Percentiles rank a stretch among this genome's conserved stretches.
These are phyloP conservation scores for Blastobotrys peoriensis DNA, from an alignment of 805 yeast genomes.

Conservation along the genomic window DNA sequence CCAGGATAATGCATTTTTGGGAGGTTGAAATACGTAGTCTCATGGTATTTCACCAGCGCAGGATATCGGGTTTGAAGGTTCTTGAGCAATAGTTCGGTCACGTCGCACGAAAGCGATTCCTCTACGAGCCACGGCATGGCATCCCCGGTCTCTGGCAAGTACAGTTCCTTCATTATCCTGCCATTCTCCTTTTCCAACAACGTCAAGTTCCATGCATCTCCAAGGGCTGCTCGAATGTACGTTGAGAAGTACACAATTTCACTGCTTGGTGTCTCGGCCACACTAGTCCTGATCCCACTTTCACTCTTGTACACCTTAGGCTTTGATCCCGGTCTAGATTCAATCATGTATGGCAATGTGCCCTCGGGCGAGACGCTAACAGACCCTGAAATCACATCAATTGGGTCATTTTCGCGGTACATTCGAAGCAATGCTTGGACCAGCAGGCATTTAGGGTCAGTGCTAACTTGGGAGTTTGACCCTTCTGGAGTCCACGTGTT, in stretches of 20 bases:
- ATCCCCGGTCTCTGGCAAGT: slow-evolving; percentile 8
- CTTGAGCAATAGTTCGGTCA: slow-evolving; percentile 4
- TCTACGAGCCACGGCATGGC: slow-evolving; percentile 7
- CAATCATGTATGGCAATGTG: slow-evolving; percentile 16
- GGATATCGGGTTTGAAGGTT: slow-evolving; percentile 15
- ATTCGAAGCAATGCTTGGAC: slow-evolving; percentile 17
- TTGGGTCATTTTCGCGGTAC: slow-evolving; percentile 2
- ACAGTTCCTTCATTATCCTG: slow-evolving; percentile 7
- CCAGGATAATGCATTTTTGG: neutral
- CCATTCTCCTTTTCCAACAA: slow-evolving; percentile 10
- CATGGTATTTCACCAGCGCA: slow-evolving; percentile 4
- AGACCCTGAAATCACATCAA: slow-evolving; percentile 2
- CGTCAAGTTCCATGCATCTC: slow-evolving; percentile 18
- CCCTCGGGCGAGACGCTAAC: slow-evolving; percentile 12
- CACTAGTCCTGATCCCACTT: neutral
- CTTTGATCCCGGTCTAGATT: neutral
- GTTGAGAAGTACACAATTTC: slow-evolving; percentile 5
- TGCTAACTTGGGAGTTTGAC: slow-evolving; percentile 16
- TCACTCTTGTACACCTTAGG: slow-evolving; percentile 1
- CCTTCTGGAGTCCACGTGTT: slow-evolving; percentile 10
- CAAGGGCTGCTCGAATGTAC: slow-evolving; percentile 13
- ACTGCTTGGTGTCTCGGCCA: neutral
- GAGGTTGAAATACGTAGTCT: slow-evolving; percentile 2
- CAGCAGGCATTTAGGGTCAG: slow-evolving; percentile 28
- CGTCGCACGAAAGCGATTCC: slow-evolving; percentile 9